phyloP scores from a whole-genome alignment of 768 basidiomycete species.

The Candolleomyces aberdarensis region DNA sequence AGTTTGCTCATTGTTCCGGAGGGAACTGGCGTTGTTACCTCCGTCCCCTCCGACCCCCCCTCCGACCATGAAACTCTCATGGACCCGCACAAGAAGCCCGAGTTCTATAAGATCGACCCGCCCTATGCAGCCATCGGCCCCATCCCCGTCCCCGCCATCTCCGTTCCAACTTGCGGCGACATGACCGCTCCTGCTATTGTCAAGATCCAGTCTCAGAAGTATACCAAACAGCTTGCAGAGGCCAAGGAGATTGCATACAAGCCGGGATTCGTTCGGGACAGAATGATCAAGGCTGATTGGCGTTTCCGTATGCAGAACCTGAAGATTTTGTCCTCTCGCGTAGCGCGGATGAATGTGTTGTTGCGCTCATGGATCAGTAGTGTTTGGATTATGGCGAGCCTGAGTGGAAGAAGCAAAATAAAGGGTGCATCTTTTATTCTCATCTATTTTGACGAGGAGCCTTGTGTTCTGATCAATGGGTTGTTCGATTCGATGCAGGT shows the following conservation, averaged over 20 bases:
- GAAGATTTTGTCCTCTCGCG: constrained; percentile 87
- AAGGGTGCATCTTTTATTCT: constrained; percentile 54
- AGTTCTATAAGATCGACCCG: constrained; percentile 92
- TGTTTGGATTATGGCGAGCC: constrained; percentile 96
- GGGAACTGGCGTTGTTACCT: constrained; percentile 98
- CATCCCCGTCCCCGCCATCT: constrained; percentile 66
- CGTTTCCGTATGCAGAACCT: constrained; percentile 93
- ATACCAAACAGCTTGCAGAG: constrained; percentile 87
- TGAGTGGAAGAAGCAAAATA: constrained; percentile 81
- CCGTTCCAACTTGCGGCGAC: constrained; percentile 90
- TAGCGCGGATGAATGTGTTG: constrained; percentile 95
- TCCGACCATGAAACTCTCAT: constrained; percentile 90
- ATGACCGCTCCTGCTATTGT: constrained; percentile 84
- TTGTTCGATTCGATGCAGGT: constrained; percentile 35
- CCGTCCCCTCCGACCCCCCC: constrained; percentile 96
- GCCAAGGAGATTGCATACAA: constrained; percentile 99
- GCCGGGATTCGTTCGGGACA: constrained; percentile 91
- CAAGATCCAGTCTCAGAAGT: constrained; percentile 94
- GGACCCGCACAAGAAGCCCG: constrained; percentile 94
- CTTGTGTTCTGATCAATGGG: constrained; percentile 5
- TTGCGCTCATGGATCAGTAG: constrained; percentile 99
- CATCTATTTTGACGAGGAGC: neutral
- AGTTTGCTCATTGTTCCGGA: constrained; percentile 20
- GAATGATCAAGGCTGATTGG: constrained; percentile 74
- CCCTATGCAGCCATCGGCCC: constrained; percentile 84